Evolutionary conservation across 371 early-diverging fungal genomes (phyloP), one percentile per base, ranked within the genome.

Genomic region (Lichtheimia ramosa): DNA sequence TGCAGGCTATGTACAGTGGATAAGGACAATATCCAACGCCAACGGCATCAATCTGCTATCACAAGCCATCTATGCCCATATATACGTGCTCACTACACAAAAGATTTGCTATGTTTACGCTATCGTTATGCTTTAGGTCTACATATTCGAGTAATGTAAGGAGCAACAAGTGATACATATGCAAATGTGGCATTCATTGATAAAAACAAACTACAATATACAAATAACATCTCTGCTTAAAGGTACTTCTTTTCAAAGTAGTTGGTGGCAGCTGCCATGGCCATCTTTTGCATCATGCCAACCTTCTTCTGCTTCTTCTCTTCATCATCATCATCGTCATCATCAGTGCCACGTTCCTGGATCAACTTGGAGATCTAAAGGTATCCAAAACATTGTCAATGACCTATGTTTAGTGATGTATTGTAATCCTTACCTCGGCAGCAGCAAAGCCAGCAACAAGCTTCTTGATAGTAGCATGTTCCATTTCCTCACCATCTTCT

Each of bases 361-460:
- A 73, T 48, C 43, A 70, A 43, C 27, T 73, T 73, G 52, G 63
- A 59, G 56, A 73, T 65, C 74, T 73, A 62, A n/a, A 56, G 6
- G 15, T 28, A 56, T 24, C 46, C 2, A 20, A n/a, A 23, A 8
- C 6, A 34, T 34, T 8, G 34, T 34, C 34, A 34, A 34, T 34
- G 34, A n/a, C 8, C 10, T 8, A 8, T 34, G 34, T 10, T 8
- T 34, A 8, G 6, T 10, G 10, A 34, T 8, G 34, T 34, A 34
- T 34, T 34, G 34, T 34, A 34, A 34, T 8, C 10, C 34, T 34
- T 62, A 77, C 79, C 65, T 81, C 83, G 42, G 73, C 69, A 12
- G 72, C 86, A 43, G 82, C 84, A 25, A 76, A 63, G 40, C 59
- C 76, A 43, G 83, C 84, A 65, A 85, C 69, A 50, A 79, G 50